These are phyloP conservation scores for Daedaleopsis nitida DNA, from an alignment of 768 basidiomycete species.

Conservation along the genomic window DNA sequence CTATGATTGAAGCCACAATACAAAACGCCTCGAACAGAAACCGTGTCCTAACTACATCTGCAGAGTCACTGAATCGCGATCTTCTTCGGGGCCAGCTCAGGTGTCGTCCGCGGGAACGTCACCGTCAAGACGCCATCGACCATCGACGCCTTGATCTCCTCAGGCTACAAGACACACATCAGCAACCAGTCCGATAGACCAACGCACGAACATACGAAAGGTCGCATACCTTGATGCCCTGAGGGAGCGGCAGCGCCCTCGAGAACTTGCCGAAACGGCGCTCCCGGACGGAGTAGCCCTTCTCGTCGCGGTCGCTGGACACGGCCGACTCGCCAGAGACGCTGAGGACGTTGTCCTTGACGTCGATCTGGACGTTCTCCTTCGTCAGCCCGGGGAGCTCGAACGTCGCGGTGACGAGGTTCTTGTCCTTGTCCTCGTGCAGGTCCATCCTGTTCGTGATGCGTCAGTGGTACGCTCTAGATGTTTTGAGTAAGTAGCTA, in stretches of 20 bases:
- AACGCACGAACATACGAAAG: slow-evolving; percentile 16
- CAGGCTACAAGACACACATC: slow-evolving; percentile 16
- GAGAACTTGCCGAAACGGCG: slow-evolving; percentile 30
- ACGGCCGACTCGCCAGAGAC: slow-evolving; percentile 49
- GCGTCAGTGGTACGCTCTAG: too few relatives aligned
- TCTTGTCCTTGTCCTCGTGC: slow-evolving; percentile 47
- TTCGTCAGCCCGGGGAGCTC: slow-evolving; percentile 58
- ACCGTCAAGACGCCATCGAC: slow-evolving; percentile 49
- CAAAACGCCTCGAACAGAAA: background rate
- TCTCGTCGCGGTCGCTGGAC: slow-evolving; percentile 36
- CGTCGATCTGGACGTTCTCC: slow-evolving; percentile 52
- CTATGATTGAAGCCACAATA: background rate
- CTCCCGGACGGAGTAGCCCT: slow-evolving; percentile 37
- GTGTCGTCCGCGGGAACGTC: slow-evolving; percentile 47
- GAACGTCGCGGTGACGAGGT: slow-evolving; percentile 53
- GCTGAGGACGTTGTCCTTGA: slow-evolving; percentile 49
- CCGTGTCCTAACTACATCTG: background rate
- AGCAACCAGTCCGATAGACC: background rate
- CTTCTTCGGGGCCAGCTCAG: slow-evolving; percentile 46
- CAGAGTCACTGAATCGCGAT: slow-evolving; percentile 37
- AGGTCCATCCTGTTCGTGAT: slow-evolving; percentile 44
- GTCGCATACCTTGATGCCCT: slow-evolving; percentile 32
- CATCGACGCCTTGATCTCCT: slow-evolving; percentile 45
- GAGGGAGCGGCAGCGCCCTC: slow-evolving; percentile 27
- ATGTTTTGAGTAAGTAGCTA: too few relatives aligned